Conservation (phyloP, 2,329 filamentous ascomycete genomes). For the Emmonsia crescens region DNA sequence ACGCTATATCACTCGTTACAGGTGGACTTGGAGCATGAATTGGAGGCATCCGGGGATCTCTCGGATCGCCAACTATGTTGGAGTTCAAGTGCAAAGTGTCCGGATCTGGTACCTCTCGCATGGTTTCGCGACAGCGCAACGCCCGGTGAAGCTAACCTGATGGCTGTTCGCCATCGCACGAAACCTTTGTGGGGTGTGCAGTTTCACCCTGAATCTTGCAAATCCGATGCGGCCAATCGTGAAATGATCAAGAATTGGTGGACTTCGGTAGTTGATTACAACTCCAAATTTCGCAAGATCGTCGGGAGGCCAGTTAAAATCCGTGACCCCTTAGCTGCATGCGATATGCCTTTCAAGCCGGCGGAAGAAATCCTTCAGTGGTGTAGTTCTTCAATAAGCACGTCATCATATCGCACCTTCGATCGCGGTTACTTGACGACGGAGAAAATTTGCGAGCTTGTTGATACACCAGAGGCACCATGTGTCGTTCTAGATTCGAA, state of each 20-base stretch:
- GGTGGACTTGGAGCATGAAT: slow-evolving; percentile 30
- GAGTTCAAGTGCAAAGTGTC: slow-evolving; percentile 18
- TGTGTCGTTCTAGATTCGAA: slow-evolving; percentile 35
- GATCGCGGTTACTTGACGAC: slow-evolving; percentile 17
- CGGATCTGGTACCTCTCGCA: slow-evolving; percentile 48
- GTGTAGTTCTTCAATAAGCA: slow-evolving; percentile 1
- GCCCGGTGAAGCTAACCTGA: slow-evolving; percentile 45
- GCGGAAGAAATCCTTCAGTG: background rate
- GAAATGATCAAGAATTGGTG: slow-evolving; percentile 68
- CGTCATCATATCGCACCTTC: slow-evolving; percentile 15
- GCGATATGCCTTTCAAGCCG: background rate
- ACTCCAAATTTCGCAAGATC: slow-evolving; percentile 25
- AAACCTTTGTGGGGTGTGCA: slow-evolving; percentile 80
- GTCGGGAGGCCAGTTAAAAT: background rate
- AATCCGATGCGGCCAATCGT: slow-evolving; percentile 51
- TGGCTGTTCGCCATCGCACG: slow-evolving; percentile 57
- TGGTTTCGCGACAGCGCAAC: slow-evolving; percentile 43
- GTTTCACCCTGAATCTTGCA: slow-evolving; percentile 87
- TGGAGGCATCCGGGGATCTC: slow-evolving; percentile 23
- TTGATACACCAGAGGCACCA: slow-evolving; percentile 23
- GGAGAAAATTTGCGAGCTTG: slow-evolving; percentile 24
- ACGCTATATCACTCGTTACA: slow-evolving; percentile 66
- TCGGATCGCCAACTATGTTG: slow-evolving; percentile 31
- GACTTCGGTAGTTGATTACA: slow-evolving; percentile 52
- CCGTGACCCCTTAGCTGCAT: background rate